These are phyloP conservation scores for Barbatosphaeria neglecta DNA, from an alignment of 495 filamentous ascomycete genomes.

Conservation along the genomic window DNA sequence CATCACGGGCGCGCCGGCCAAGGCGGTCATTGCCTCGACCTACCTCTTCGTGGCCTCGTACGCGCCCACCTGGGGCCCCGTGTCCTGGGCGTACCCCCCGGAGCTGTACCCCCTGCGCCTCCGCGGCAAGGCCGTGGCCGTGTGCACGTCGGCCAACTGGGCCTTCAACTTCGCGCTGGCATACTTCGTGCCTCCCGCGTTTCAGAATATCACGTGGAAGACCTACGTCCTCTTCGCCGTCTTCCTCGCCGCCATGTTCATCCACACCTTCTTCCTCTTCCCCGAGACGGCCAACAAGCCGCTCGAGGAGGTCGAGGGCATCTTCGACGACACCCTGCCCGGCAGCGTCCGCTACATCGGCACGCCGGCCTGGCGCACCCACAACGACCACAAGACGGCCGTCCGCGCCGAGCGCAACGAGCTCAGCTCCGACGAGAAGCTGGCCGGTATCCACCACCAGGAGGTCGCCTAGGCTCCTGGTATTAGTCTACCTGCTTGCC, in stretches of 20 bases:
- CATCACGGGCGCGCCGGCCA: conserved; percentile 47
- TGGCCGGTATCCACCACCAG: conserved; percentile 6
- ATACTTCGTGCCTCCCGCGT: conserved; percentile 67
- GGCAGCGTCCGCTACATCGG: conserved; percentile 51
- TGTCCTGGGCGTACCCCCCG: conserved; percentile 65
- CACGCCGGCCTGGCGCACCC: conserved; percentile 59
- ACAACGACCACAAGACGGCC: conserved; percentile 18
- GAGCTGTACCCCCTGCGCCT: conserved; percentile 66
- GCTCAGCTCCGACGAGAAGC: conserved; percentile 19
- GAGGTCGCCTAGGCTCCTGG: no score
- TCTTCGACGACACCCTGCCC: conserved; percentile 46
- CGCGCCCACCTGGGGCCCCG: conserved; percentile 62
- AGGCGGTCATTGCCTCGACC: conserved; percentile 63
- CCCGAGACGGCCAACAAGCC: conserved; percentile 76
- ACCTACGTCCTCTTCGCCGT: conserved; percentile 66
- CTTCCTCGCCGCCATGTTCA: conserved; percentile 58
- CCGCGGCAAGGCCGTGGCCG: conserved; percentile 62
- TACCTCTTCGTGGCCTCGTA: conserved; percentile 72
- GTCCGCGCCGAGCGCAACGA: conserved; percentile 22
- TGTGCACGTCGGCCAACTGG: conserved; percentile 65
- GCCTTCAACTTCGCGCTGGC: conserved; percentile 70
- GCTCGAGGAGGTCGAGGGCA: conserved; percentile 60
- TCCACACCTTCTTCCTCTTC: conserved; percentile 73
- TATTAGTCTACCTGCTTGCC: no score
- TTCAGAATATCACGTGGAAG: conserved; percentile 63